phyloP scores from a whole-genome alignment of 78 protist genomes.

The Creolimax fragrantissima region DNA sequence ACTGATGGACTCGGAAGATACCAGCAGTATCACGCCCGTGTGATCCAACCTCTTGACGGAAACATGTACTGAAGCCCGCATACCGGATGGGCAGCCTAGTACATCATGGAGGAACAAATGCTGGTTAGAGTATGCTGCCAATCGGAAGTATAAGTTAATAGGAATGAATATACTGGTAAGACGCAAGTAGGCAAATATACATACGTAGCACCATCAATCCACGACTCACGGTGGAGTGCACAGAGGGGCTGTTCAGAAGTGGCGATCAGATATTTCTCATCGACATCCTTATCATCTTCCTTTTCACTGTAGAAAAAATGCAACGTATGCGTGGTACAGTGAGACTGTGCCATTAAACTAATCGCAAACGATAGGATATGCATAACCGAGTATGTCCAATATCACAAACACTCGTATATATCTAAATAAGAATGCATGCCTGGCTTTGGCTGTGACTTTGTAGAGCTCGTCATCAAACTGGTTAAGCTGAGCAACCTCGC shows the following conservation, averaged over 20 bases:
- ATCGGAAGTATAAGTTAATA: not conserved
- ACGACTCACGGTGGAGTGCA: constrained; percentile 80
- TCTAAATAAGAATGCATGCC: not conserved
- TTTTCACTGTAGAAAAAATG: not conserved
- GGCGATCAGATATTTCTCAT: constrained; percentile 97
- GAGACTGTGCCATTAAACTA: too few relatives aligned
- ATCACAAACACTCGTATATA: not conserved
- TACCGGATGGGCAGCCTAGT: constrained; percentile 69
- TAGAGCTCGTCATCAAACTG: constrained; percentile 98
- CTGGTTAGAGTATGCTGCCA: not conserved
- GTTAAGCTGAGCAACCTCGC: constrained; percentile 90
- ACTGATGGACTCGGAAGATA: constrained; percentile 98
- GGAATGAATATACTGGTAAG: not conserved
- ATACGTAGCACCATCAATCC: constrained; percentile 37
- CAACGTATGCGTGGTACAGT: not conserved
- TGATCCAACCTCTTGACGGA: constrained; percentile 98
- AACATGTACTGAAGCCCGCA: constrained; percentile 96
- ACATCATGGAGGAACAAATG: constrained; percentile 8
- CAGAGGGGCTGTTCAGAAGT: constrained; percentile 99
- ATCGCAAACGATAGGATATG: too few relatives aligned
- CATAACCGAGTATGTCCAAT: too few relatives aligned
- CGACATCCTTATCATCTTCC: constrained; percentile 40
- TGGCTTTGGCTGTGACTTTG: constrained; percentile 67
- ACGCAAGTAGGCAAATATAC: constrained; percentile 36
- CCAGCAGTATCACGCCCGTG: constrained; percentile 95